phyloP scores from a whole-genome alignment of 2,329 filamentous ascomycete species.

The Colletotrichum tamarilloi region DNA sequence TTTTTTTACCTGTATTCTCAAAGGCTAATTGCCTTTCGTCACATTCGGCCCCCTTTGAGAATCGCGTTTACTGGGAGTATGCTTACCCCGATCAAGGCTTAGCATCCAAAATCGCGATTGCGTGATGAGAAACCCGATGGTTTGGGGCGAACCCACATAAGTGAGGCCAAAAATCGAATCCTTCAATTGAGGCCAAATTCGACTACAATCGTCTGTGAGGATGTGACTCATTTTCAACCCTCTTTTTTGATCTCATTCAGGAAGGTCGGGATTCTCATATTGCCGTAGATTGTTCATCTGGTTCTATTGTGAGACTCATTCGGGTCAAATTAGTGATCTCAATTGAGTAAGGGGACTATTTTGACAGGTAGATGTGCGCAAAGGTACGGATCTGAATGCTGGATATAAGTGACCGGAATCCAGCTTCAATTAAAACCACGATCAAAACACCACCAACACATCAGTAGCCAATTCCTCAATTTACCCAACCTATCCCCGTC shows the following conservation, averaged over 20 bases:
- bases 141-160: not conserved
- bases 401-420: not conserved
- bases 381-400: not conserved
- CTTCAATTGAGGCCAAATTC: conserved; percentile 6
- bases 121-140: not conserved
- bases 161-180: not conserved
- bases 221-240: not conserved
- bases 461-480: no score
- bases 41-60: not conserved
- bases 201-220: not conserved
- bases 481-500: no score
- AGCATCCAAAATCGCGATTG: not conserved
- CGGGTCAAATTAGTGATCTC: not conserved
- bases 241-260: not conserved
- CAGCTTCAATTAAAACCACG: not conserved
- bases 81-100: not conserved
- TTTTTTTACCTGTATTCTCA: not conserved
- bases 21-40: not conserved
- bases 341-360: not conserved
- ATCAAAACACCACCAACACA: not conserved
- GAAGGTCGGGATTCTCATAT: not conserved
- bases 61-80: not conserved
- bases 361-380: not conserved
- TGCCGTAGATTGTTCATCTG: not conserved
- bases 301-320: not conserved